Percentiles rank a stretch among this genome's conserved stretches.
These are phyloP conservation scores for Erysimum cheiri DNA, from an alignment of 441 rosid species.

Conservation along the genomic window DNA sequence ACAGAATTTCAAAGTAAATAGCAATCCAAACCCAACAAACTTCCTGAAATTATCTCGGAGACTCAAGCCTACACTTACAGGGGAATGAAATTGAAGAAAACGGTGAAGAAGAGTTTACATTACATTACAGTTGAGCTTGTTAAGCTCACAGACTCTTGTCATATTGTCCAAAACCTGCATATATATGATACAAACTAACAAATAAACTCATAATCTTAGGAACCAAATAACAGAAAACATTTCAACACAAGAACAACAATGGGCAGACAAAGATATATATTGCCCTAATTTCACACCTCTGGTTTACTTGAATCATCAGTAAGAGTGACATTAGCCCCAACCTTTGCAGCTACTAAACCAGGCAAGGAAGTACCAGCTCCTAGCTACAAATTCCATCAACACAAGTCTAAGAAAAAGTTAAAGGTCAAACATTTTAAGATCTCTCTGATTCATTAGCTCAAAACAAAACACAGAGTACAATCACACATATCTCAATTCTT, in stretches of 20 bases:
- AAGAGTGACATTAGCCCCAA: conserved; percentile 73
- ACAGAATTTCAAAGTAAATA: background rate
- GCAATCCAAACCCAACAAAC: conserved; percentile 2
- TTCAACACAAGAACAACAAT: background rate
- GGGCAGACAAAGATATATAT: too few species aligned
- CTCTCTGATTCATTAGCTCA: conserved; percentile 4
- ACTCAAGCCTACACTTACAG: background rate
- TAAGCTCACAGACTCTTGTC: conserved; percentile 63
- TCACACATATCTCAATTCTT: background rate
- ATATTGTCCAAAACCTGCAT: conserved; percentile 87
- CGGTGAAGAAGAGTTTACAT: background rate
- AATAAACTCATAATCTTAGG: conserved; percentile 7
- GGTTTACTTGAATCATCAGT: conserved; percentile 62
- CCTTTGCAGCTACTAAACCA: conserved; percentile 80
- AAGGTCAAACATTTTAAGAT: background rate
- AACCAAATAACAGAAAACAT: background rate
- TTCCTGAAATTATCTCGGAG: background rate
- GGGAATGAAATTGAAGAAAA: background rate
- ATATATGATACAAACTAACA: background rate
- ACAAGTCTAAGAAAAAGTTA: conserved; percentile 41
- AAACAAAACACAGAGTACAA: conserved; percentile 10
- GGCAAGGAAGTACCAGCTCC: conserved; percentile 93
- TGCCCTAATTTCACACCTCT: conserved; percentile 64
- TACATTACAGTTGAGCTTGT: conserved; percentile 63
- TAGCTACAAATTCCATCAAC: conserved; percentile 50